Base-by-base conservation (phyloP, 176 grass and related monocot genomes). In the Stipa capillata region DNA sequence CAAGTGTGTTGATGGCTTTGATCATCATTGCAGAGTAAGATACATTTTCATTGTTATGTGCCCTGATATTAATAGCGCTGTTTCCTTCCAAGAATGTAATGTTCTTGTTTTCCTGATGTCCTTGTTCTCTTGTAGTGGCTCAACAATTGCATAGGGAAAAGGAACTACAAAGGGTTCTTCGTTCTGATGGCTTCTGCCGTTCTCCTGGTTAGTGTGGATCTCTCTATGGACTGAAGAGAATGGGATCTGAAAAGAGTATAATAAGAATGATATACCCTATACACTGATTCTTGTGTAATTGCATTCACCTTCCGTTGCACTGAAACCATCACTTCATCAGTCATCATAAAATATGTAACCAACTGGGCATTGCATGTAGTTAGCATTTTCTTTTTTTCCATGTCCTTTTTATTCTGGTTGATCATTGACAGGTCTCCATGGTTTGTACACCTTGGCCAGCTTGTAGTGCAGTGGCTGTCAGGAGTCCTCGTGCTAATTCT, bases 1-100 rank as follows among this genome's bases (percentile, higher is more conserved):
- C 83, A 98, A 98, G 73, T 98, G 96, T 79, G 92, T 98, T 61
- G 96, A 95, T 66, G 96, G 96, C 24, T 98, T 98, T 52, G 96
- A 98, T 91, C 96, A 98, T 82, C 96, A 98, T 52, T 98, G 96
- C 83, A 93, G 96, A 55, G 96, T 98, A 88, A 74, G 82, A 56
- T 59, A 11, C 65, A 32, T 36, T 79, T 75, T 37, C 59, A n/a
- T 66, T 44, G 16, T 51, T 41, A 35, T 68, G 31, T 82, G 32
- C 34, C 54, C 20, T 82, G 16, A 39, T 63, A 44, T 49, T 76
- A 10, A 53, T 16, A 25, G 17, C 24, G 27, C 57, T 85, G 14
- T 79, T 77, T 63, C 1, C 20, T 69, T 14, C 35, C 13, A 68
- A 37, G 45, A 57, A 72, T 33, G 6, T 15, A 40, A 9, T 33